A percentile compares a stretch with the other conserved stretches of the same genome.
Conservation (phyloP, 345 rosid genomes). For the Carallia brachiata region DNA sequence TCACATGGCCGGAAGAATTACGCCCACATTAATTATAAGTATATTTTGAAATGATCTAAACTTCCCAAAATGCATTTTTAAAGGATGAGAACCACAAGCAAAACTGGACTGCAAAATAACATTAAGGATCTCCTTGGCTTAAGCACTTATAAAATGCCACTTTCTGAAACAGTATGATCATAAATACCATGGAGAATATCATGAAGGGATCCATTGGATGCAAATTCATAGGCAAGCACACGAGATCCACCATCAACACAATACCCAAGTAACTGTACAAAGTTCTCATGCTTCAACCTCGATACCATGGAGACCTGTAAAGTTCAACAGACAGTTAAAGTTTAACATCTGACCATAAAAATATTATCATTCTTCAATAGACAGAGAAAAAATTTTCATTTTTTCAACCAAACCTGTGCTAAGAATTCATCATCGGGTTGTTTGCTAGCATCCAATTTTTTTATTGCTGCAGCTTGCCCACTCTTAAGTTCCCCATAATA, state of each 20-base stretch:
- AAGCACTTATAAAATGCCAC: background rate
- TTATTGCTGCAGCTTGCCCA: slow-evolving; percentile 72
- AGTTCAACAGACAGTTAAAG: background rate
- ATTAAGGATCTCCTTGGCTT: too few species aligned
- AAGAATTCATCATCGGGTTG: slow-evolving; percentile 87
- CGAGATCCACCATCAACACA: slow-evolving; percentile 80
- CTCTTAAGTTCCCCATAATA: slow-evolving; percentile 65
- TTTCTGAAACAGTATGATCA: background rate
- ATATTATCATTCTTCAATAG: background rate
- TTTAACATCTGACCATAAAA: slow-evolving; percentile 4
- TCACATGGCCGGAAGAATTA: background rate
- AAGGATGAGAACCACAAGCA: too few species aligned
- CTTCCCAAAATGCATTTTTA: too few species aligned
- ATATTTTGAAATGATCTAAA: too few species aligned
- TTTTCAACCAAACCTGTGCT: slow-evolving; percentile 56
- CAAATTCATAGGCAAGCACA: slow-evolving; percentile 80
- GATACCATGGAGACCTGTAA: slow-evolving; percentile 88
- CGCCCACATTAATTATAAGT: too few species aligned
- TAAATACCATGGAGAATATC: slow-evolving; percentile 80
- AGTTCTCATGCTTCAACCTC: slow-evolving; percentile 78
- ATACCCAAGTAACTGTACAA: slow-evolving; percentile 78
- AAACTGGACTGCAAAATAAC: too few species aligned
- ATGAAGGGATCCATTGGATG: slow-evolving; percentile 92
- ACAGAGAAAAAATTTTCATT: background rate
- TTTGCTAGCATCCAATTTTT: slow-evolving; percentile 86